Evolutionary conservation across 2,329 filamentous ascomycete genomes (phyloP), one percentile per base, ranked within the genome.

Genomic region (Didymella pomorum): DNA sequence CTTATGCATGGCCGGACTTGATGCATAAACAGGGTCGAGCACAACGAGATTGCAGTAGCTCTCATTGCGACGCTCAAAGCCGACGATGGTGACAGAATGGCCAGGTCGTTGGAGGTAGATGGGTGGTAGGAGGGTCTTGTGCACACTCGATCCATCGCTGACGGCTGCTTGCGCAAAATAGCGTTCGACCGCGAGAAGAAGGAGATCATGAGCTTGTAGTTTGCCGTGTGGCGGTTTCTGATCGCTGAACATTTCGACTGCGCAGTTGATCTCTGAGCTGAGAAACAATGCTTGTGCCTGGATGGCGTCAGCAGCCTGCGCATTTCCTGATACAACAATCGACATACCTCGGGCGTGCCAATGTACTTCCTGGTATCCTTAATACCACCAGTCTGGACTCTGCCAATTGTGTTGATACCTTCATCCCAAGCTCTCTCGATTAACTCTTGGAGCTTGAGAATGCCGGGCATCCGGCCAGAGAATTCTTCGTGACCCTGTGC

Each of bases 281-380:
- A 84, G 78, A 66, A 96, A 90, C 65, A 96, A 83, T 8, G 93
- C 91, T 75, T 94, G 86, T 6, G 91, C 92, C 89, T 93, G 51
- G 29, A 23, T n/a, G 4, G n/a, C 45, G 44, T 73, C 29, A 74
- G 67, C 11, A 26, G 2, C 1, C 20, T 18, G 20, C 4, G 9
- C 11, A 23, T 18, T 44, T 5, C 45, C 54, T 11, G n/a, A 21
- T 1, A 6, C 6, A 35, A 59, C 12, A 33, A 18, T 14, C 20
- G 41, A 48, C 61, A 65, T 80, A 91, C 91, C 82, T 98, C 94
- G 9, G 92, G 88, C 1, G 94, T 97, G 16, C 94, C 94, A 67
- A 98, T 98, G 72, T 95, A 98, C 76, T 97, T 98, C 60, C 95
- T 86, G 0, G 93, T 97, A n/a, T 89, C 89, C 63, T 82, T 86